Evolutionary conservation across 192 early-diverging fungal species (phyloP).

Genomic region (Mortierella antarctica): DNA sequence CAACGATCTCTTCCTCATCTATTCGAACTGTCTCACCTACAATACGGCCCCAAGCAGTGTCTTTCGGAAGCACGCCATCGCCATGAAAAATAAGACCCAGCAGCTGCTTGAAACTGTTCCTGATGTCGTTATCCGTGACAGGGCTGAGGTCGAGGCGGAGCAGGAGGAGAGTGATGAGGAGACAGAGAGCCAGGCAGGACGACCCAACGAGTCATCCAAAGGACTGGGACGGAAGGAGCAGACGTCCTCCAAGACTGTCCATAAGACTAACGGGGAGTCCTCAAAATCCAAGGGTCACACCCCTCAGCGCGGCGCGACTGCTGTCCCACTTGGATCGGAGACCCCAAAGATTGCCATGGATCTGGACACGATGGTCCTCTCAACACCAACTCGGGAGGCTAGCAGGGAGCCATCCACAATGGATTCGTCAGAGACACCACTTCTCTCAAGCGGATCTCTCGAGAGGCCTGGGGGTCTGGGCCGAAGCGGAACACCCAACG

Average conservation of each 20-base stretch:
- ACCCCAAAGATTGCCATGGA: constrained; percentile 48
- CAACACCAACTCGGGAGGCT: constrained; percentile 27
- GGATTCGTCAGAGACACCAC: constrained; percentile 26
- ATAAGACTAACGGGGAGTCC: constrained; percentile 14
- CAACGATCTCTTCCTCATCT: constrained; percentile 90
- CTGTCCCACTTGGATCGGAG: constrained; percentile 24
- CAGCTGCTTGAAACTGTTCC: constrained; percentile 84
- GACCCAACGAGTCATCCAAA: constrained; percentile 55
- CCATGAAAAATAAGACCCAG: constrained; percentile 82
- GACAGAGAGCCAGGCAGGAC: constrained; percentile 43
- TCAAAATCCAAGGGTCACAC: constrained; percentile 13
- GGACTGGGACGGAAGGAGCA: constrained; percentile 42
- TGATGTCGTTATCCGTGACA: constrained; percentile 80
- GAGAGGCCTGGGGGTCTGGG: constrained; percentile 18
- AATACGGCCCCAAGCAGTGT: constrained; percentile 85
- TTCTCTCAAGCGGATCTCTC: constrained; percentile 2
- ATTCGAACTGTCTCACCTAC: constrained; percentile 91
- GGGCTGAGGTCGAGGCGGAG: constrained; percentile 60
- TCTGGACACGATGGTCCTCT: constrained; percentile 22
- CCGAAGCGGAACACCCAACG: constrained; percentile 37
- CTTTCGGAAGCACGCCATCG: constrained; percentile 86
- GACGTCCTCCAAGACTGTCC: constrained; percentile 22
- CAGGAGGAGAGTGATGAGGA: constrained; percentile 71
- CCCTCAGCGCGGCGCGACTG: constrained; percentile 1
- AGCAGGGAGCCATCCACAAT: constrained; percentile 41